Evolutionary conservation across 2,329 filamentous ascomycete genomes (phyloP).

Genomic region (Ramularia endophylla): DNA sequence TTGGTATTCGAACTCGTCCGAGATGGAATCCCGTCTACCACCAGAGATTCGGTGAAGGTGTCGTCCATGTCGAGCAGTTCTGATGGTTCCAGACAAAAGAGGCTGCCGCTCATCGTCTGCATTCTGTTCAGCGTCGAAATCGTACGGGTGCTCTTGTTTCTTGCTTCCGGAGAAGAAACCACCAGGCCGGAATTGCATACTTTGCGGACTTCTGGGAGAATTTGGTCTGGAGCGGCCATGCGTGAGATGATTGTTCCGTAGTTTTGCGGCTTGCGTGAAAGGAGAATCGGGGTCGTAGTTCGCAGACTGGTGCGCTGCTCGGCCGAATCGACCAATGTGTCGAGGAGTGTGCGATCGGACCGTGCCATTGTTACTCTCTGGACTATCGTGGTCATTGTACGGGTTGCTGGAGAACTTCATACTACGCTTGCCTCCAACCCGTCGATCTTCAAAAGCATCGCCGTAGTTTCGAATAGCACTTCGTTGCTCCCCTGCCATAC

Average conservation of each 20-base stretch:
- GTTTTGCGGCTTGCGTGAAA: constrained; percentile 65
- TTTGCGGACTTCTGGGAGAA: constrained; percentile 55
- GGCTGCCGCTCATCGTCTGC: constrained; percentile 84
- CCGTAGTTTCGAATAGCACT: constrained; percentile 58
- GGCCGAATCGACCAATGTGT: constrained; percentile 73
- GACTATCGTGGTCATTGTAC: constrained; percentile 48
- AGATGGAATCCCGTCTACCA: constrained; percentile 48
- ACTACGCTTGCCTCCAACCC: constrained; percentile 71
- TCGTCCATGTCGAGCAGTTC: constrained; percentile 9
- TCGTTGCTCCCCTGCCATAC: constrained; percentile 56
- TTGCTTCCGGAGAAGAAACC: constrained; percentile 36
- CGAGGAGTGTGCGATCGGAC: constrained; percentile 62
- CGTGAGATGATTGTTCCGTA: constrained; percentile 49
- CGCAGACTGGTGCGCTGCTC: constrained; percentile 61
- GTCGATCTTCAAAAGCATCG: constrained; percentile 57
- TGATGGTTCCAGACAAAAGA: constrained; percentile 48
- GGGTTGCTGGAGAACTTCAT: constrained; percentile 91
- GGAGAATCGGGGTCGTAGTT: constrained; percentile 75
- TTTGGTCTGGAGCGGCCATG: constrained; percentile 51
- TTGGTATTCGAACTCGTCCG: constrained; percentile 36
- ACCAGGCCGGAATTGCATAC: constrained; percentile 36
- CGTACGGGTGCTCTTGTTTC: constrained; percentile 59
- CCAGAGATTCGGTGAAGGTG: constrained; percentile 37
- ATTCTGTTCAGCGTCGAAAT: constrained; percentile 72
- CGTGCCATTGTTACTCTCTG: constrained; percentile 36